phyloP scores from a whole-genome alignment of 345 rosid species.

The Mercurialis annua region DNA sequence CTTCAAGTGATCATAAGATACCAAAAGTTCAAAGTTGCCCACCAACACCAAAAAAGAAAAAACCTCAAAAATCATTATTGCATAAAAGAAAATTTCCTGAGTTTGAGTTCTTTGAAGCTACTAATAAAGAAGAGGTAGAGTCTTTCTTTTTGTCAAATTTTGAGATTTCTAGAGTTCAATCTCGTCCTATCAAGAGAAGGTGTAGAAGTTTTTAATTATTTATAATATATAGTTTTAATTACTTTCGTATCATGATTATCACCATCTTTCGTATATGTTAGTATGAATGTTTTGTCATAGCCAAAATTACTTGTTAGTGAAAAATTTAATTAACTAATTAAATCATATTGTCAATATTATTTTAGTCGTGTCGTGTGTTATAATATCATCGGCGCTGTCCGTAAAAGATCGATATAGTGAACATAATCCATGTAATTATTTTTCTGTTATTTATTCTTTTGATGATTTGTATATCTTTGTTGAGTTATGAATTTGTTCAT shows the following conservation, averaged over 20 bases:
- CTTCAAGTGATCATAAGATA: slow-evolving; percentile 44
- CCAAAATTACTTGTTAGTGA: background rate
- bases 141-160: slow-evolving; percentile 40
- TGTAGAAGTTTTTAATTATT: slow-evolving; percentile 31
- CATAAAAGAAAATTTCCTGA: slow-evolving; percentile 29
- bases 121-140: slow-evolving; percentile 45
- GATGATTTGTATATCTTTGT: no score
- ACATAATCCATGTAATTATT: no score
- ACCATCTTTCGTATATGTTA: background rate
- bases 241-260: no score
- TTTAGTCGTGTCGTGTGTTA: no score
- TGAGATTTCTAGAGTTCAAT: slow-evolving; percentile 15
- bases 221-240: background rate
- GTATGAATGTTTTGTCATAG: background rate
- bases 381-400: no score
- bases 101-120: slow-evolving; percentile 40
- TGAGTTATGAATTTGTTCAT: no score
- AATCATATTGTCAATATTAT: background rate
- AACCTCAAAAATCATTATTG: slow-evolving; percentile 5
- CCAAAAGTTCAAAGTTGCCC: slow-evolving; percentile 48
- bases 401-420: no score
- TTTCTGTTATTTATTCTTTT: no score
- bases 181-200: slow-evolving; percentile 34
- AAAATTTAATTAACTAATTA: no score
- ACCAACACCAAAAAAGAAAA: slow-evolving; percentile 49